Conservation (phyloP, 768 basidiomycete genomes). For the Boletellus emodensis region DNA sequence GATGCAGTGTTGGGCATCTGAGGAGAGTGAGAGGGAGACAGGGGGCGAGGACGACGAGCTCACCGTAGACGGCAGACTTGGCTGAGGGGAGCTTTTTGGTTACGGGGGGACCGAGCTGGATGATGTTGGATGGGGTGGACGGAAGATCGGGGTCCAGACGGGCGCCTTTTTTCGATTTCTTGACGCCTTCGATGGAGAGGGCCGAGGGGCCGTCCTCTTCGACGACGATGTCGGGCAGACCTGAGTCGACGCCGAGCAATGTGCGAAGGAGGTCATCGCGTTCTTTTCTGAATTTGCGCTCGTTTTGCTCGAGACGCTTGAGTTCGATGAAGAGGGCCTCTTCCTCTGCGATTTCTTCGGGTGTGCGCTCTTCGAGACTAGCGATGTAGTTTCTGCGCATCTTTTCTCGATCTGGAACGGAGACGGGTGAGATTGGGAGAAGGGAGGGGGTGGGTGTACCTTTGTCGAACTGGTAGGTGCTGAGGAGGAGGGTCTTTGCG, state of each 20-base stretch:
- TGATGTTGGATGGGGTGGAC: slow-evolving; percentile 33
- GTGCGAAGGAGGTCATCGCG: slow-evolving; percentile 83
- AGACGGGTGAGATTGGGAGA: neutral
- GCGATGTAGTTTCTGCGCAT: slow-evolving; percentile 84
- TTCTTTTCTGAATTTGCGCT: slow-evolving; percentile 82
- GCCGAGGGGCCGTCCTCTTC: slow-evolving; percentile 57
- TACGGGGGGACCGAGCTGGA: slow-evolving; percentile 35
- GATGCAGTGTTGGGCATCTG: slow-evolving; percentile 73
- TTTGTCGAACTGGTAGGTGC: slow-evolving; percentile 84
- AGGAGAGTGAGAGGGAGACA: slow-evolving; percentile 14
- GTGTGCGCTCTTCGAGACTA: slow-evolving; percentile 84
- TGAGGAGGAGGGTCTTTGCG: slow-evolving; percentile 60
- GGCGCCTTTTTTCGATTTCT: slow-evolving; percentile 49
- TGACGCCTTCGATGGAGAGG: slow-evolving; percentile 43
- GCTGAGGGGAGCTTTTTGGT: slow-evolving; percentile 41
- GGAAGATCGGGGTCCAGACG: slow-evolving; percentile 33
- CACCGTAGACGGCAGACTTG: slow-evolving; percentile 61
- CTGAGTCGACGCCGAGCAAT: slow-evolving; percentile 83
- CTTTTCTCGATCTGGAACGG: slow-evolving; percentile 68
- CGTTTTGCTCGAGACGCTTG: slow-evolving; percentile 92
- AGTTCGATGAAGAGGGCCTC: slow-evolving; percentile 91
- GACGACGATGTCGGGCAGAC: slow-evolving; percentile 65
- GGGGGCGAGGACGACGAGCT: neutral
- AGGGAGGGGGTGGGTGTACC: slow-evolving; percentile 37
- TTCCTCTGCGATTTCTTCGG: slow-evolving; percentile 89